phyloP scores from a whole-genome alignment of 306 rosid species.

The Acmispon strigosus region DNA sequence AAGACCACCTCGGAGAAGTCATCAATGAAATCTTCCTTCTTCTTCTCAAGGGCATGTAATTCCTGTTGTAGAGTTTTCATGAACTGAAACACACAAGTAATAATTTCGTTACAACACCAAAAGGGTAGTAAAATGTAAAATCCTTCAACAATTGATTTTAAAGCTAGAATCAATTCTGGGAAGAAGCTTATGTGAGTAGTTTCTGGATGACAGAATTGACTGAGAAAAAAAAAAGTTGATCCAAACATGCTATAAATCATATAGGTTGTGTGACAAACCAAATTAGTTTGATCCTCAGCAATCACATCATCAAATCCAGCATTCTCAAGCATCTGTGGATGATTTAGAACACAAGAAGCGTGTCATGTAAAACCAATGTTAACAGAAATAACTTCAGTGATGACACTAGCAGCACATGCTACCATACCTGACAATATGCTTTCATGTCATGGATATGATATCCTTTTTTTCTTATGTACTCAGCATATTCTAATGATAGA shows the following conservation, averaged over 20 bases:
- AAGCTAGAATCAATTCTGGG: no score
- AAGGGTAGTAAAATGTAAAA: no score
- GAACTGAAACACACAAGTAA: constrained; percentile 44
- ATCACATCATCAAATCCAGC: constrained; percentile 68
- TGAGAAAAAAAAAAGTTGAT: no score
- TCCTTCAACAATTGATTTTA: no score
- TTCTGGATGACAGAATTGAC: no score
- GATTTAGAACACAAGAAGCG: background rate
- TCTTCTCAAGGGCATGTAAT: constrained; percentile 53
- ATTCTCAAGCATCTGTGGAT: constrained; percentile 66
- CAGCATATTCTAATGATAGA: constrained; percentile 51
- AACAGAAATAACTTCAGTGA: background rate
- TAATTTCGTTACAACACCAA: background rate
- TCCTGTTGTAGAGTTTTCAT: constrained; percentile 59
- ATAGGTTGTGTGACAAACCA: constrained; percentile 36
- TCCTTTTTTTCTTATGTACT: constrained; percentile 72
- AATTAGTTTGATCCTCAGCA: constrained; percentile 67
- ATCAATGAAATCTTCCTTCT: constrained; percentile 48
- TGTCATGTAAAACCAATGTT: background rate
- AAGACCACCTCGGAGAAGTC: constrained; percentile 68
- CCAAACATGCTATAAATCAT: background rate
- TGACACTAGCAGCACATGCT: background rate
- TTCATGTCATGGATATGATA: constrained; percentile 69
- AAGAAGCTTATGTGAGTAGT: no score
- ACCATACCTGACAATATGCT: constrained; percentile 56